Evolutionary conservation across 768 basidiomycete species (phyloP).

Genomic region (Kwoniella shandongensis): DNA sequence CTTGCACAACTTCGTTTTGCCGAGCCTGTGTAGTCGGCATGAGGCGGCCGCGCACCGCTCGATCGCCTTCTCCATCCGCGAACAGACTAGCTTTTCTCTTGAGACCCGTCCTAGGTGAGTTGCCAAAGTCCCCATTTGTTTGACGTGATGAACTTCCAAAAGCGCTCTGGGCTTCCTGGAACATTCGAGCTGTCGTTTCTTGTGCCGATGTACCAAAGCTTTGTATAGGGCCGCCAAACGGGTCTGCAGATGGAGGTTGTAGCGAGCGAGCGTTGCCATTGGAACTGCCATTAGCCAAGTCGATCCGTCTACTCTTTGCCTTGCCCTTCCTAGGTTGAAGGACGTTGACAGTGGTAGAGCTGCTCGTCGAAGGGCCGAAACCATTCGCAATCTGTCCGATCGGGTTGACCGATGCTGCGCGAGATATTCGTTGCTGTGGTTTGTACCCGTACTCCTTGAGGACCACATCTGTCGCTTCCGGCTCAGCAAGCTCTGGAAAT

Average conservation of each 20-base stretch:
- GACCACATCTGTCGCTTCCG: constrained; percentile 56
- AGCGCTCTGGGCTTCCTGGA: constrained; percentile 41
- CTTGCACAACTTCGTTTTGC: neutral
- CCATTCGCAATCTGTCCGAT: constrained; percentile 8
- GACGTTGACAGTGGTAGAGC: constrained; percentile 34
- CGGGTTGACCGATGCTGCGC: constrained; percentile 15
- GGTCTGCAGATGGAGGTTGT: constrained; percentile 17
- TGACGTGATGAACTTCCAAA: constrained; percentile 19
- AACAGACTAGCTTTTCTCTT: constrained; percentile 34
- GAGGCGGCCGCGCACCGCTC: constrained; percentile 48
- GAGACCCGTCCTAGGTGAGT: constrained; percentile 14
- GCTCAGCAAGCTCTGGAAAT: constrained; percentile 46
- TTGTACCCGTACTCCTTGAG: constrained; percentile 41
- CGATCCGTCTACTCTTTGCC: constrained; percentile 25
- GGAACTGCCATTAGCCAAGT: constrained; percentile 11
- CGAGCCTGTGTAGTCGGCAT: constrained; percentile 8
- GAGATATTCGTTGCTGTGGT: constrained; percentile 12
- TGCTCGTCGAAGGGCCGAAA: constrained; percentile 28
- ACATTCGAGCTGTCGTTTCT: constrained; percentile 38
- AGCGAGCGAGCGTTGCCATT: constrained; percentile 2
- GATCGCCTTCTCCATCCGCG: constrained; percentile 38
- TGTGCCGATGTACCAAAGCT: constrained; percentile 35
- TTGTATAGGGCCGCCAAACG: constrained; percentile 45
- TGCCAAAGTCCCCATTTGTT: constrained; percentile 8
- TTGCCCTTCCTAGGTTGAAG: constrained; percentile 37